Percentiles rank a stretch among this genome's conserved stretches.
phyloP scores from a whole-genome alignment of 257 asterid genomes.

The Plantago elongata region DNA sequence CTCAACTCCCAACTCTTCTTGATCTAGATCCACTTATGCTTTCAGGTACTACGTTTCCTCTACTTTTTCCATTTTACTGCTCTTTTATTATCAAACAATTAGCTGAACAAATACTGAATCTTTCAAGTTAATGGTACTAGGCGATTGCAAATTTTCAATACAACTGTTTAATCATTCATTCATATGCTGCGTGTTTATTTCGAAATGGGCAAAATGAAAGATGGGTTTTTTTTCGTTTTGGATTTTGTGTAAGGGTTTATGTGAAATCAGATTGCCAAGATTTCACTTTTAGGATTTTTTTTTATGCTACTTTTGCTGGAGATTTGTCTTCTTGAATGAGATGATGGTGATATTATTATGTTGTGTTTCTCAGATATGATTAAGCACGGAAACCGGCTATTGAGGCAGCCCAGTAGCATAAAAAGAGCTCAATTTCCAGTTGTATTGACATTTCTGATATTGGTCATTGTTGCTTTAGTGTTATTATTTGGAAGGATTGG shows the following conservation, averaged over 20 bases:
- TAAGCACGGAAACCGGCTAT: constrained; percentile 43
- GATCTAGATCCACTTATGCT: constrained; percentile 6
- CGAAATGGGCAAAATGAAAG: too few species aligned
- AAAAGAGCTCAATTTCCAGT: constrained; percentile 31
- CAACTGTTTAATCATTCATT: too few species aligned
- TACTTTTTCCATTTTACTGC: background rate
- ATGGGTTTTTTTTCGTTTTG: background rate
- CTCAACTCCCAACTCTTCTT: background rate
- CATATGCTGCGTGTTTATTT: too few species aligned
- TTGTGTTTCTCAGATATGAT: constrained; percentile 39
- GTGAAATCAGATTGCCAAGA: background rate
- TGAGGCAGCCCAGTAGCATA: constrained; percentile 38
- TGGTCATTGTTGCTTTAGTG: constrained; percentile 35
- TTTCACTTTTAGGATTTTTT: background rate
- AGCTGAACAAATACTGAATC: too few species aligned
- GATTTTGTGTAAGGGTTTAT: background rate
- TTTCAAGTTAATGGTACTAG: too few species aligned
- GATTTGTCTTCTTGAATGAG: background rate
- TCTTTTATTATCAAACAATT: background rate
- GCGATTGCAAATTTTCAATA: too few species aligned
- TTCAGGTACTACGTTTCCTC: background rate
- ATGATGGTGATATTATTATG: background rate
- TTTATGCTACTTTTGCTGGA: background rate
- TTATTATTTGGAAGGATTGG: constrained; percentile 38
- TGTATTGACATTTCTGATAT: constrained; percentile 33